Conservation (phyloP, 331 rosid genomes). For the Rosa hybrid region DNA sequence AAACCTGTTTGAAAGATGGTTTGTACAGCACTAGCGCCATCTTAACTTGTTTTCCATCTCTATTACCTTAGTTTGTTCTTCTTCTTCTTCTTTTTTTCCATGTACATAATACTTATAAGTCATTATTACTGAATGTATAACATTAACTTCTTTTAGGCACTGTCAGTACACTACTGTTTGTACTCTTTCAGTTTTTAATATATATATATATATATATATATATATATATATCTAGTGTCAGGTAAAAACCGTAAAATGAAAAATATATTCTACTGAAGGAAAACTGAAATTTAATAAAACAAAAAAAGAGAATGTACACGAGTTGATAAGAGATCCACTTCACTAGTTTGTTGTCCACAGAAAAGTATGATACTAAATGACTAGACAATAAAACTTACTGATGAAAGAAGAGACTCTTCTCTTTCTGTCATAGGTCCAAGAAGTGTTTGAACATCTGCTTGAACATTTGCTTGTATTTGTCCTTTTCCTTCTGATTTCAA, state of each 20-base stretch:
- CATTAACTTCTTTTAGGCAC: no score
- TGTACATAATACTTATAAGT: background rate
- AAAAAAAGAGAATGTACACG: no score
- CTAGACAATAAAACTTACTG: no score
- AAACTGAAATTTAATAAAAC: background rate
- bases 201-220: background rate
- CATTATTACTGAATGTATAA: no score
- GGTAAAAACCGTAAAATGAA: background rate
- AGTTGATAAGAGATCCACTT: no score
- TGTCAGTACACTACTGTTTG: background rate
- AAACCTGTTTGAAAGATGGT: conserved; percentile 2
- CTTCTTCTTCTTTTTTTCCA: background rate
- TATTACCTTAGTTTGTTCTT: background rate
- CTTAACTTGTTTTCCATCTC: background rate
- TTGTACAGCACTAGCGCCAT: background rate
- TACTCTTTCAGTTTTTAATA: background rate
- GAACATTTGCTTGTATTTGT: no score
- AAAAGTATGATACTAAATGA: conserved; percentile 18
- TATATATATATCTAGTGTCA: no score
- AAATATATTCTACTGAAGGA: background rate
- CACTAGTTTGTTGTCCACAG: no score
- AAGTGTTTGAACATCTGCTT: no score
- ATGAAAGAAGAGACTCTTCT: no score
- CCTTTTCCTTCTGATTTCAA: no score
- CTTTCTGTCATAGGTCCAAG: no score